Evolutionary conservation across 2,329 filamentous ascomycete genomes (phyloP), one percentile per base, ranked within the genome.

Genomic region (Fusarium coicis): DNA sequence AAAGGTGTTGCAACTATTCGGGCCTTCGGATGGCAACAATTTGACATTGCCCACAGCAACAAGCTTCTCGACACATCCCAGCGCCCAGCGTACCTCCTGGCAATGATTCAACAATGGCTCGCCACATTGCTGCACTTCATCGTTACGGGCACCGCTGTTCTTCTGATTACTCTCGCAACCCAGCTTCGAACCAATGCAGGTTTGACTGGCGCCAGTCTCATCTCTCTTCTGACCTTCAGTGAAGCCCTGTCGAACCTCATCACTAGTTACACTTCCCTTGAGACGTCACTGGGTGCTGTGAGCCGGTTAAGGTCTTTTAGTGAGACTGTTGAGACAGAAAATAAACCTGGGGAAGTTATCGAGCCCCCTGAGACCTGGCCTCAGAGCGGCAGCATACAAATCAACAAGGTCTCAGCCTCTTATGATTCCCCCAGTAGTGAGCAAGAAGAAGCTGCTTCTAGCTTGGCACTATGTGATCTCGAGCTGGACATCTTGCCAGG

Each of bases 81-180:
- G 66, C 79, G 85, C 12, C 89, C 90, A 3, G 86, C 86, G 7
- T 91, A 91, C 73, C 83, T 90, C 1, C 82, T 91, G 4, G 85
- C 83, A 47, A 86, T 87, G 74, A 85, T 91, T 36, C 89, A 91
- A 75, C 84, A 85, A 44, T 91, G 89, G 89, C 82, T 91, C 1
- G 83, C 77, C 0, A 81, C 91, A 2, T 83, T 85, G 0, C 79
- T 91, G 4, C 82, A 87, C 54, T 69, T 89, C 7, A 75, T 89
- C 1, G 85, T 89, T 1, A 84, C 86, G 0, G 80, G 81, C 4
- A 79, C 90, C 19, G 86, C 87, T 1, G 79, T 86, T 3, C 66
- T 86, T 4, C 76, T 90, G 0, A 83, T 90, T 4, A 54, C 70
- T 3, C 78, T 90, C 1, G 84, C 87, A 1, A 87, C 88, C 0